Conservation (phyloP, 768 basidiomycete genomes). For the Leccinum incarnatum region DNA sequence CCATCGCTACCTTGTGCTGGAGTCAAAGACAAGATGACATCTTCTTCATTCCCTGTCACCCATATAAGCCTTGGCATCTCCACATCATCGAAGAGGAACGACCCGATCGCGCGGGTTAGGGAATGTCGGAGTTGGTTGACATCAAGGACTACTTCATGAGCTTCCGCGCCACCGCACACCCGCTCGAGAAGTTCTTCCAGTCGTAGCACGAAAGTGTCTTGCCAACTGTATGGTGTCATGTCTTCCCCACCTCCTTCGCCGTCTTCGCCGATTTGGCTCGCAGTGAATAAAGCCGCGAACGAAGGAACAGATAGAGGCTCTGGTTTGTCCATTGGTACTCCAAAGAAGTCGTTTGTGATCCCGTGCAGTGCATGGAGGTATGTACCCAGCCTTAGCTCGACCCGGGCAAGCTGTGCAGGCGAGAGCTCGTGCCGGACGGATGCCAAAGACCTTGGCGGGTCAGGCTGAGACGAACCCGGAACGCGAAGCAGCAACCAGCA, state of each 20-base stretch:
- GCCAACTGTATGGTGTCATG: conserved; percentile 58
- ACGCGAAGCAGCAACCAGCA: conserved; percentile 32
- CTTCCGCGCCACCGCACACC: conserved; percentile 31
- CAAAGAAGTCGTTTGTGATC: conserved; percentile 79
- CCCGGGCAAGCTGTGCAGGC: conserved; percentile 37
- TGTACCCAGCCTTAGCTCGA: conserved; percentile 62
- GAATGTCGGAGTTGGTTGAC: conserved; percentile 44
- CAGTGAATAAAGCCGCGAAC: conserved; percentile 10
- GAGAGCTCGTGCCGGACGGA: conserved; percentile 37
- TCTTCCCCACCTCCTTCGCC: conserved; percentile 20
- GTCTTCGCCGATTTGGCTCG: conserved; percentile 1
- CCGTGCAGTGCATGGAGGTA: conserved; percentile 63
- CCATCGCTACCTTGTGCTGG: conserved; percentile 5
- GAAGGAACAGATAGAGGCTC: conserved; percentile 33
- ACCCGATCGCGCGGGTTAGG: conserved; percentile 69
- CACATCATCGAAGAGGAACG: conserved; percentile 74
- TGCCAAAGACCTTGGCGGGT: conserved; percentile 31
- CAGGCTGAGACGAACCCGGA: conserved; percentile 36
- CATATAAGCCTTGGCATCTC: conserved; percentile 67
- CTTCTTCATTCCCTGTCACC: conserved; percentile 58
- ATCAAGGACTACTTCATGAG: conserved; percentile 21
- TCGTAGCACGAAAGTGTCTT: conserved; percentile 63
- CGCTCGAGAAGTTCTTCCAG: conserved; percentile 56
- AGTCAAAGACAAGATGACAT: conserved; percentile 50
- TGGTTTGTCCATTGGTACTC: conserved; percentile 39